Evolutionary conservation across 2,329 filamentous ascomycete species (phyloP).

Genomic region (Aspergillus ustus): DNA sequence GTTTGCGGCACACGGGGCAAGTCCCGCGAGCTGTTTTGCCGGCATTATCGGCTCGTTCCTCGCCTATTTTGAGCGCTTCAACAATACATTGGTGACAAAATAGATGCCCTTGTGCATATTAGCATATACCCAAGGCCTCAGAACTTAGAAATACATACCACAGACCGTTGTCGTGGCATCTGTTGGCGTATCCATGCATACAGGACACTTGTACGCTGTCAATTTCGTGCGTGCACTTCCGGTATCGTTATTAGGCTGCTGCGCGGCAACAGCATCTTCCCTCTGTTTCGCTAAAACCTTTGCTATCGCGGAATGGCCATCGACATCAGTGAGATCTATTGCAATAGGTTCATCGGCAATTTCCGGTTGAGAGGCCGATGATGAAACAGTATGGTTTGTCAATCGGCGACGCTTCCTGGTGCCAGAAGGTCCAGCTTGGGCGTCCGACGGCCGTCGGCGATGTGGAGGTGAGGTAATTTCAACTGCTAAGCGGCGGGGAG

Average conservation of each 20-base stretch:
- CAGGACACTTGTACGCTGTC: constrained; percentile 61
- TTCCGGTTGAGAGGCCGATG: background rate
- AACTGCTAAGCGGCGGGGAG: background rate
- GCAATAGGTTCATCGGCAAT: constrained; percentile 39
- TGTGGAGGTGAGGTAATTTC: background rate
- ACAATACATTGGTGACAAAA: constrained; percentile 68
- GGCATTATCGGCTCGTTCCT: constrained; percentile 47
- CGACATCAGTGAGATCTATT: constrained; percentile 55
- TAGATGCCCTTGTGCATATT: constrained; percentile 56
- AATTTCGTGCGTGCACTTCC: constrained; percentile 43
- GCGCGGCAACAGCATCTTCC: constrained; percentile 55
- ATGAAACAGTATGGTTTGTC: constrained; percentile 3
- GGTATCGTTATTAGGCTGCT: constrained; percentile 37
- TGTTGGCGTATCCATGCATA: constrained; percentile 66
- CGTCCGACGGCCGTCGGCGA: background rate
- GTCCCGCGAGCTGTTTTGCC: constrained; percentile 42
- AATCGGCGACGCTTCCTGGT: constrained; percentile 25
- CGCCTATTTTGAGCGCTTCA: constrained; percentile 62
- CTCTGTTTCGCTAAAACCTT: constrained; percentile 57
- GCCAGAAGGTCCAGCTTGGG: constrained; percentile 9
- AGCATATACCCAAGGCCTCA: constrained; percentile 5
- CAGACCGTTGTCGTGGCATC: constrained; percentile 65
- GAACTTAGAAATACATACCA: constrained; percentile 49
- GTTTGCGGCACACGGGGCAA: constrained; percentile 52
- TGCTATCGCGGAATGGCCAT: constrained; percentile 46